Evolutionary conservation across 2,329 filamentous ascomycete genomes (phyloP).

Genomic region (Kalmusia sp.): DNA sequence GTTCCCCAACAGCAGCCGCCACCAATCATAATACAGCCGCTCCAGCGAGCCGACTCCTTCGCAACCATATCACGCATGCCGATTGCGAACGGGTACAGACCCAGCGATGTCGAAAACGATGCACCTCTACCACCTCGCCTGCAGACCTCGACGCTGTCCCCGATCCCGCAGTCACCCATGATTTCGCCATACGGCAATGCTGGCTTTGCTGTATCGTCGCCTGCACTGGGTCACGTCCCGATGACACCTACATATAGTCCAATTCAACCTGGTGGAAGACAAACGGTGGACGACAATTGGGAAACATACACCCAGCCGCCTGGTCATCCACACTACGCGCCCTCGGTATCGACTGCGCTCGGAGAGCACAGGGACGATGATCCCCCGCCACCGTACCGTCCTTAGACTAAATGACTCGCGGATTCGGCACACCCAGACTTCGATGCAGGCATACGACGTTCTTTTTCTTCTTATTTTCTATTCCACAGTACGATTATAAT

Average conservation of each 20-base stretch:
- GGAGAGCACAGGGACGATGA: constrained; percentile 25
- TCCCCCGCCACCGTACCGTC: constrained; percentile 28
- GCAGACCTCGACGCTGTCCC: constrained; percentile 17
- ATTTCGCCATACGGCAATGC: constrained; percentile 33
- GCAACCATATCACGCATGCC: constrained; percentile 44
- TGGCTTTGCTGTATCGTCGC: constrained; percentile 36
- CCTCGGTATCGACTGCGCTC: constrained; percentile 12
- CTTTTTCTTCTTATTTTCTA: constrained; percentile 2
- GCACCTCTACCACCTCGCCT: constrained; percentile 21
- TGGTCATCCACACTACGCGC: constrained; percentile 11
- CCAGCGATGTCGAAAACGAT: constrained; percentile 20
- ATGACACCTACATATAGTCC: constrained; percentile 28
- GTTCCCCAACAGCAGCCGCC: constrained; percentile 21
- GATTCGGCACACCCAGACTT: constrained; percentile 1
- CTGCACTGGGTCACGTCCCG: constrained; percentile 31
- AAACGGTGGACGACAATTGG: constrained; percentile 37
- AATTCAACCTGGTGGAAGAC: constrained; percentile 5
- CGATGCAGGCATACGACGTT: constrained; percentile 18
- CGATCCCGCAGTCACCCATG: constrained; percentile 18
- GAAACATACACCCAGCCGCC: constrained; percentile 26
- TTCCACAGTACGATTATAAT: constrained; percentile 4
- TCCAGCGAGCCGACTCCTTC: constrained; percentile 41
- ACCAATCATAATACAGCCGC: constrained; percentile 32
- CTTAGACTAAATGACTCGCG: constrained; percentile 9
- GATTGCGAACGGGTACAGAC: constrained; percentile 39